phyloP scores from a whole-genome alignment of 148 eudicot genomes.

The Vaccinium corymbosum region DNA sequence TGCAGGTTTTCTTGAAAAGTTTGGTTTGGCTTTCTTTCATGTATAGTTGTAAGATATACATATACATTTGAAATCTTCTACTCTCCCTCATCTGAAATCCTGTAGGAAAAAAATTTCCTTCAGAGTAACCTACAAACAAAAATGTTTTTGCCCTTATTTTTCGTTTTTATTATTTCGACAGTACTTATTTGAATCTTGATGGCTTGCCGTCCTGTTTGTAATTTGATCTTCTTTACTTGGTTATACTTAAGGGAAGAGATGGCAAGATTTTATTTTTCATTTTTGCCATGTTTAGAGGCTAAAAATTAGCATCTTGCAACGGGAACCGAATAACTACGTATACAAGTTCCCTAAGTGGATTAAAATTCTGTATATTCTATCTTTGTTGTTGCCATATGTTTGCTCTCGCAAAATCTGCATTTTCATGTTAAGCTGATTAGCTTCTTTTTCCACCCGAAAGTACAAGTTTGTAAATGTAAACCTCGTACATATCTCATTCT shows the following conservation, averaged over 20 bases:
- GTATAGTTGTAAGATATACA: background rate
- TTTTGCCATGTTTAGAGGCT: background rate
- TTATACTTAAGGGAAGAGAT: background rate
- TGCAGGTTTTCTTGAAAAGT: background rate
- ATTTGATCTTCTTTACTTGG: constrained; percentile 7
- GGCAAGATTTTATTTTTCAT: background rate
- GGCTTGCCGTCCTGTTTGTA: background rate
- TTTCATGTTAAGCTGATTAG: background rate
- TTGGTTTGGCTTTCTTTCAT: background rate
- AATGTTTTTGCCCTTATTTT: background rate
- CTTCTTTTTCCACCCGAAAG: background rate
- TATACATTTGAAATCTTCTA: background rate
- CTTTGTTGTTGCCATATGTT: background rate
- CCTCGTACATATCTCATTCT: background rate
- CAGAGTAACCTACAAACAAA: background rate
- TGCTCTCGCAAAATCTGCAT: background rate
- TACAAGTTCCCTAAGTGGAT: background rate
- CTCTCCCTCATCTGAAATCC: background rate
- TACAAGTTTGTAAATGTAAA: background rate
- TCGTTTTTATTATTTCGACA: background rate
- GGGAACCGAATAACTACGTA: background rate
- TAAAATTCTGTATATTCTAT: background rate
- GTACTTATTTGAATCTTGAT: background rate
- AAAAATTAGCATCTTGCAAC: background rate
- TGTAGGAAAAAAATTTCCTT: background rate